Evolutionary conservation across 805 yeast species (phyloP), one percentile per base, ranked within the genome.

Genomic region (Komagataella pastoris): DNA sequence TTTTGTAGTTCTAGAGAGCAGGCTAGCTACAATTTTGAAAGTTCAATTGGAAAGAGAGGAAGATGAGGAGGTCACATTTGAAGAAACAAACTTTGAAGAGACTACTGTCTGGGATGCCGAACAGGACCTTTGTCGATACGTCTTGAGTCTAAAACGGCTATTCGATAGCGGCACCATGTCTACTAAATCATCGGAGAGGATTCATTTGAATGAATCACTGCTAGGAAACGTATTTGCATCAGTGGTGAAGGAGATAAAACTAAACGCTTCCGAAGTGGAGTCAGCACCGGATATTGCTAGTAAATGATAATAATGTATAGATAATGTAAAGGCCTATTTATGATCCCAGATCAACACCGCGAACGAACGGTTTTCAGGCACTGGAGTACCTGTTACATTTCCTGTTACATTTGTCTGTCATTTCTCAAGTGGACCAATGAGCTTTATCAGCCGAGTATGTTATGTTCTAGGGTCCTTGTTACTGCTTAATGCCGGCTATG

Each of bases 401-500:
- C 40, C 40, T 30, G 12, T 3, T 14, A 30, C 40, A 10, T 30
- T 30, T 30, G 40, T 5, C 40, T 10, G 14, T 30, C 14, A 24
- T 14, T 30, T 30, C 14, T 14, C 40, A 30, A 30, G 47, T 10
- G n/a, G 23, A 44, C 19, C 10, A 44, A 44, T 17, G 23, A 44
- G 47, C 47, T 44, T 44, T 10, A 44, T 18, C 19, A 44, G 23
- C 47, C 19, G 47, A 44, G 10, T 17, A 44, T 44, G 47, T 44
- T 51, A 51, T 46, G 44, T 23, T 40, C 18, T 57, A 10, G 62
- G 62, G 12, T 24, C 53, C 8, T 24, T 57, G 2, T 47, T 62
- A 48, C 65, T 78, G 44, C 49, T 69, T 1, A 82, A 79, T 58
- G 72, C 81, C 1, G 79, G 75, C 1, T 77, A 75, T 55, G 78